Evolutionary conservation across 1,284 basidiomycete species (phyloP).

Genomic region (Ceratobasidium sp.): DNA sequence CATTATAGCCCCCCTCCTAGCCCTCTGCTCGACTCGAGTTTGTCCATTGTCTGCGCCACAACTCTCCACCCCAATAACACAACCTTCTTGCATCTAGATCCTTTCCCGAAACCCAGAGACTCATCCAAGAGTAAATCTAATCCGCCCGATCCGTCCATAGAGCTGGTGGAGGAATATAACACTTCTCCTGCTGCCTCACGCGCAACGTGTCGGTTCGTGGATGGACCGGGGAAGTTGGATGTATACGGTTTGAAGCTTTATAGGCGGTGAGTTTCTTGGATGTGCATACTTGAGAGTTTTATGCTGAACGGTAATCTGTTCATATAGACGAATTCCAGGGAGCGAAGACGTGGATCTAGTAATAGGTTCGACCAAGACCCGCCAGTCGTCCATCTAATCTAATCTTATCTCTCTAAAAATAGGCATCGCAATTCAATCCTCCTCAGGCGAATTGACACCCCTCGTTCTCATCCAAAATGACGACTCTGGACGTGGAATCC

Average conservation of each 20-base stretch:
- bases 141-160: neutral
- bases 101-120: too few relatives aligned
- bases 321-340: conserved; percentile 17
- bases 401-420: neutral
- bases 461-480: conserved; percentile 27
- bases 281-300: too few relatives aligned
- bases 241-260: conserved; percentile 5
- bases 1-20: too few relatives aligned
- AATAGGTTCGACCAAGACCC: neutral
- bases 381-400: too few relatives aligned
- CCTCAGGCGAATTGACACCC: neutral
- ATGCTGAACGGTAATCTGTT: too few relatives aligned
- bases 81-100: too few relatives aligned
- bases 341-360: conserved; percentile 20
- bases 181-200: conserved; percentile 14
- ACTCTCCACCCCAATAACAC: too few relatives aligned
- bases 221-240: neutral
- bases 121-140: neutral
- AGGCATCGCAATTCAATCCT: conserved; percentile 19
- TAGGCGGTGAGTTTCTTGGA: conserved; percentile 16
- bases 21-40: too few relatives aligned
- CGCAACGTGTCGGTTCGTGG: conserved; percentile 26
- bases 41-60: too few relatives aligned
- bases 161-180: neutral
- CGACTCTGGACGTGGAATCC: conserved; percentile 3